Evolutionary conservation across 352 stramenopile species (phyloP), one percentile per base, ranked within the genome.

Genomic region (Globisporangium splendens): DNA sequence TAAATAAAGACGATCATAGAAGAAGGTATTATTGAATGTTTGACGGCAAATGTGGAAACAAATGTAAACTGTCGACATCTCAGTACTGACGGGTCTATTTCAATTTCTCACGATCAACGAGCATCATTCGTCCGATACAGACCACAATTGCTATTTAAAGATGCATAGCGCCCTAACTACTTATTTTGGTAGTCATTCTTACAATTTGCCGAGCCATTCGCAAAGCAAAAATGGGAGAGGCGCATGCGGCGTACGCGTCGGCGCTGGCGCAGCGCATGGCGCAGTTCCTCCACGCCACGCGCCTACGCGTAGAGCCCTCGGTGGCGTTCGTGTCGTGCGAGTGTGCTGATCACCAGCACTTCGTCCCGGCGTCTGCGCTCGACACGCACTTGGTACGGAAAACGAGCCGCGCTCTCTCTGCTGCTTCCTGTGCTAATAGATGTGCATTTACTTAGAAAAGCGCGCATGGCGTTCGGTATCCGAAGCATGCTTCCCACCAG

Each of bases 351-450:
- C 54, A 46, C 17, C 67, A 79, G 57, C 77, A 88, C 44, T 84
- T 77, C 21, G 68, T 86, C 22, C 71, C 61, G 20, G 55, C 60
- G 46, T 17, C 46, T 20, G 65, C 66, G 14, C 57, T 86, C 39
- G 58, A 67, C 24, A 54, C 33, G 39, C 77, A 88, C 62, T 68
- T 80, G 69, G 77, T 88, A 54, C n/a, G 31, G 7, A 35, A 35
- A 35, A 10, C 8, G 24, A 31, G 24, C 24, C 2, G 7, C 24
- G 3, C 24, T 31, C 7, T 31, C 24, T 31, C 24, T 7, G 3
- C 2, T 31, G 24, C 44, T 15, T 28, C 46, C 15, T 46, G 10
- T 39, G 47, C 28, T 46, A 17, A 1, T 21, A 50, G 17, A 24
- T 22, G 18, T n/a, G 15, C 41, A 6, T 11, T 7, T n/a, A 12